A percentile compares a stretch with the other conserved stretches of the same genome.
phyloP scores from a whole-genome alignment of 1,139 yeast species.

The Chernovozyma sophiae-reginae region DNA sequence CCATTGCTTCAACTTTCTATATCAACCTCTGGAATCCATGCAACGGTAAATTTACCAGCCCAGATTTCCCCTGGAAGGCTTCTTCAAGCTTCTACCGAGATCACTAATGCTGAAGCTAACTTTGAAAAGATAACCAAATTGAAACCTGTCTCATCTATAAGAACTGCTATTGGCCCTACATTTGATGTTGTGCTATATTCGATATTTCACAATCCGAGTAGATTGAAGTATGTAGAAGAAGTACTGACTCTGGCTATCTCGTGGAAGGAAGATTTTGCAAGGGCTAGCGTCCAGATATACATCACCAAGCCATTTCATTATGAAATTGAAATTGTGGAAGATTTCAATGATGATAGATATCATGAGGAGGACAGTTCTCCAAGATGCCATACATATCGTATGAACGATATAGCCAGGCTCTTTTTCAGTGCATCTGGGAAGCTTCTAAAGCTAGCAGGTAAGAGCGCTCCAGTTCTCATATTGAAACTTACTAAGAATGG shows the following conservation, averaged over 20 bases:
- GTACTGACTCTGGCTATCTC: constrained; percentile 36
- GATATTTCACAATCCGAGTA: constrained; percentile 59
- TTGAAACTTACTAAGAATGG: constrained; percentile 34
- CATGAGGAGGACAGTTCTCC: constrained; percentile 50
- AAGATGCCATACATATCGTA: constrained; percentile 28
- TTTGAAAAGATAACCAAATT: constrained; percentile 3
- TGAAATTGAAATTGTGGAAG: constrained; percentile 49
- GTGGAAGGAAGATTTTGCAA: constrained; percentile 75
- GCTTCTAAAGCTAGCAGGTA: constrained; percentile 59
- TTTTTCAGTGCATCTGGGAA: constrained; percentile 75
- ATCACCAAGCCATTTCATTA: constrained; percentile 22
- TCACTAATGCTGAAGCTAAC: constrained; percentile 14
- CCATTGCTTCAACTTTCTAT: constrained; percentile 68
- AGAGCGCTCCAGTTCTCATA: constrained; percentile 66
- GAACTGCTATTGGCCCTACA: constrained; percentile 53
- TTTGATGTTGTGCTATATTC: constrained; percentile 61
- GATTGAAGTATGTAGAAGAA: constrained; percentile 33
- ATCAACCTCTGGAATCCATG: constrained; percentile 66
- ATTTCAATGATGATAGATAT: constrained; percentile 69
- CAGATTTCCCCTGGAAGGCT: constrained; percentile 63
- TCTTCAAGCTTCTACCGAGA: constrained; percentile 56
- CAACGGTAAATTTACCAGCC: constrained; percentile 49
- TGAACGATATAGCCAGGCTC: constrained; percentile 46
- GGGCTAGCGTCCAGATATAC: constrained; percentile 14
- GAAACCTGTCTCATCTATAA: neutral